Base-by-base conservation (phyloP, 1,284 basidiomycete genomes). In the Moniliophthora roreri region DNA sequence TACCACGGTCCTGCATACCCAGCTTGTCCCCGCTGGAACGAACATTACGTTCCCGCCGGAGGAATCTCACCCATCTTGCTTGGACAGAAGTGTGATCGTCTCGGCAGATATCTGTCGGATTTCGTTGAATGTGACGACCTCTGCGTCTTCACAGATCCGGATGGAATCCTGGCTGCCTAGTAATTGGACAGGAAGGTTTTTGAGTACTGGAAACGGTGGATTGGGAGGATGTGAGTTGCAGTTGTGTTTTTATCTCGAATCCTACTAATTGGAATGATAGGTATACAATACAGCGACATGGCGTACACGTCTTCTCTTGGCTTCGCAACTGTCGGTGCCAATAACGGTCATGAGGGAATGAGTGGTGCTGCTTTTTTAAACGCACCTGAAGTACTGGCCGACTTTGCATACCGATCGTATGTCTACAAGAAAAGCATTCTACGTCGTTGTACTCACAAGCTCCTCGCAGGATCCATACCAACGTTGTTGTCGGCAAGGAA, bases 401-500 rank as follows among this genome's bases (percentile, higher is more conserved):
- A 56, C 32, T 56, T 56, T 40, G 47, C 42, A 15, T 56, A 48
- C 47, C 49, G 54, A 8, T 51, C 54, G 54, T 55, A 4, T 13
- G n/a, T 18, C 15, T 21, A 15, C 34, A 7, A 20, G 18, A 13
- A 4, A 34, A n/a, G n/a, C n/a, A n/a, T n/a, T n/a, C n/a, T n/a
- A n/a, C n/a, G 9, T 24, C 48, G 15, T 26, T 13, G n/a, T n/a
- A n/a, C n/a, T n/a, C 16, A 18, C 40, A 32, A 8, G 15, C 21
- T 21, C 11, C 15, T 21, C 6, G 15, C 38, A 53, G 51, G 20
- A 39, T 61, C 18, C 55, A 59, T 36, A 53, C 52, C 7, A 52
- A 46, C 24, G 49, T 49, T 9, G 46, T 58, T 6, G 48, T 56
- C 23, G 60, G 59, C 15, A 62, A 62, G 48, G 47, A 57, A 24